A percentile compares a stretch with the other conserved stretches of the same genome.
phyloP scores from a whole-genome alignment of 2,329 filamentous ascomycete genomes.

The Cladophialophora chaetospira region DNA sequence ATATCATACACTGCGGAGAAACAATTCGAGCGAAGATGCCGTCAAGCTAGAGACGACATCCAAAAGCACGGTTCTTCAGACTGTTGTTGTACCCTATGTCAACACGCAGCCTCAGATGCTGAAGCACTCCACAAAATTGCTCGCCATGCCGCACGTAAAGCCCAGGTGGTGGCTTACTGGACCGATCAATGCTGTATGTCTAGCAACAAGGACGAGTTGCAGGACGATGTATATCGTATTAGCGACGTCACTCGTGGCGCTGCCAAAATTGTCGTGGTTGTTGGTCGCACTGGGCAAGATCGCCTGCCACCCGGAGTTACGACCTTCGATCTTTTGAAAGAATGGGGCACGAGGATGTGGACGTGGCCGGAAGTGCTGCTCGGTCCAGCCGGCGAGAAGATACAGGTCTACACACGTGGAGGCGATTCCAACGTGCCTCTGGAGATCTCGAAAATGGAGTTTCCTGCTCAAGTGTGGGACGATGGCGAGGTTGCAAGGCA shows the following conservation, averaged over 20 bases:
- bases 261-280: constrained; percentile 46
- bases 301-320: constrained; percentile 31
- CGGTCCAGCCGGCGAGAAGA: constrained; percentile 35
- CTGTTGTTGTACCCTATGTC: constrained; percentile 13
- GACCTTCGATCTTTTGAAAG: constrained; percentile 39
- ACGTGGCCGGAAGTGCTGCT: constrained; percentile 50
- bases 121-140: constrained; percentile 41
- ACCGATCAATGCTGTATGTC: constrained; percentile 47
- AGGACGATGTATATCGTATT: constrained; percentile 47
- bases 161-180: constrained; percentile 47
- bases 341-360: constrained; percentile 51
- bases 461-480: constrained; percentile 45
- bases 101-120: constrained; percentile 7
- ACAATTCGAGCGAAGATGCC: constrained; percentile 17
- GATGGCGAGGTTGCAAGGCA: constrained; percentile 44
- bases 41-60: constrained; percentile 7
- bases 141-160: constrained; percentile 42
- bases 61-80: constrained; percentile 1
- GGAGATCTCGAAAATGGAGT: constrained; percentile 44
- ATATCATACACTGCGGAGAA: constrained; percentile 23
- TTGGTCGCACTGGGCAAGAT: constrained; percentile 37
- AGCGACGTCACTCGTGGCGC: constrained; percentile 50
- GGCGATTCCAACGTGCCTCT: constrained; percentile 33
- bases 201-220: constrained; percentile 38
- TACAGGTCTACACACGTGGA: constrained; percentile 40